A percentile compares a stretch with the other conserved stretches of the same genome.
Conservation (phyloP, 345 rosid species). For the Eucalyptus marginata region DNA sequence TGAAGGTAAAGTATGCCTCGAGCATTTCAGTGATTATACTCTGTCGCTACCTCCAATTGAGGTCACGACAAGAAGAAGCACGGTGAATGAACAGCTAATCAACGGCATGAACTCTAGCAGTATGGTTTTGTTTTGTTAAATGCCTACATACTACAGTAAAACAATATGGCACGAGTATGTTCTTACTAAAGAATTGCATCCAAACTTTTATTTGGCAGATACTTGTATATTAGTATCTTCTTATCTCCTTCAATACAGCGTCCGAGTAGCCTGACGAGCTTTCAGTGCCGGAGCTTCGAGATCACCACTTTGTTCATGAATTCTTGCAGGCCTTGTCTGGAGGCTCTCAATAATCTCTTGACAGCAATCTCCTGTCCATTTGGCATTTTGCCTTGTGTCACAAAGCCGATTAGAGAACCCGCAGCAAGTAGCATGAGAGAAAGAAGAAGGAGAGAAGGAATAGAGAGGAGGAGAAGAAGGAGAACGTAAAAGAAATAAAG, state of each 20-base stretch:
- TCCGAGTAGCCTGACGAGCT: conserved; percentile 15
- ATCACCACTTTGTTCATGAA: conserved; percentile 29
- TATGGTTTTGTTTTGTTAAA: neutral
- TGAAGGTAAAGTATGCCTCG: conserved; percentile 9
- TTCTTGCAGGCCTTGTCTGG: conserved; percentile 14
- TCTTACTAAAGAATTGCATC: conserved; percentile 8
- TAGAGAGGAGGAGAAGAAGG: no score
- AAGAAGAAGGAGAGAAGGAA: no score
- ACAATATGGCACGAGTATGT: neutral
- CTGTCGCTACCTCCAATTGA: conserved; percentile 20
- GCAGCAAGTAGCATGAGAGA: no score
- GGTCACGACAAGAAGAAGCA: neutral
- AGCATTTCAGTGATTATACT: conserved; percentile 23
- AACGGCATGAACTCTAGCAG: neutral
- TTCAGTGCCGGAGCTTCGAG: conserved; percentile 18
- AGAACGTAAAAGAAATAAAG: no score
- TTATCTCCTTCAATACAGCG: conserved; percentile 14
- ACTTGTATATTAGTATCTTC: conserved; percentile 14
- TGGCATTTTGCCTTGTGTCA: neutral
- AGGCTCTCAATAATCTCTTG: conserved; percentile 13
- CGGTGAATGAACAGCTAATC: neutral
- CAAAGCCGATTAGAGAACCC: no score
- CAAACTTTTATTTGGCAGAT: conserved; percentile 21
- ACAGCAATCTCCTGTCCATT: conserved; percentile 24
- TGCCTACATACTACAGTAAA: neutral